These are phyloP conservation scores for Conringia planisiliqua DNA, from an alignment of 345 rosid genomes.

Conservation along the genomic window DNA sequence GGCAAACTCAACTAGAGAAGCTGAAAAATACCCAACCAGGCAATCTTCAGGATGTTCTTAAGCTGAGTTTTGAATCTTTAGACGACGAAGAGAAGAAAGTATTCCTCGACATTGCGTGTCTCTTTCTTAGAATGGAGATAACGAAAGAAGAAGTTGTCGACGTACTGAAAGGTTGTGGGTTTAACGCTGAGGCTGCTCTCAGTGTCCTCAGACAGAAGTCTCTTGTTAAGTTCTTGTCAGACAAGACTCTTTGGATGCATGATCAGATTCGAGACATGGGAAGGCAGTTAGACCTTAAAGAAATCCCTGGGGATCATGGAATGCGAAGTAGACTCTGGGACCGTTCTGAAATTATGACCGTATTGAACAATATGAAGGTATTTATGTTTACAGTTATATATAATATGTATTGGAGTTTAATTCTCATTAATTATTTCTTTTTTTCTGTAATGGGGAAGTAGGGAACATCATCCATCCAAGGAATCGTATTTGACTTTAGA, in stretches of 20 bases:
- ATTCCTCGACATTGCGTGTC: constrained; percentile 73
- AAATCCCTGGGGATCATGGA: constrained; percentile 26
- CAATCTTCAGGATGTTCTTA: constrained; percentile 43
- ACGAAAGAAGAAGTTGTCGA: constrained; percentile 47
- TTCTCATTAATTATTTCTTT: not conserved
- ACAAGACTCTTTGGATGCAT: constrained; percentile 55
- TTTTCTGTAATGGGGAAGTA: constrained; percentile 14
- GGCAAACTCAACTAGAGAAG: constrained; percentile 53
- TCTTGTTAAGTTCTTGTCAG: constrained; percentile 42
- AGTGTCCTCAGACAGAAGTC: constrained; percentile 47
- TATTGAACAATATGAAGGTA: constrained; percentile 48
- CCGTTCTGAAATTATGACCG: constrained; percentile 40
- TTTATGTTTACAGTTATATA: not conserved
- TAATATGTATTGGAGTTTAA: not conserved
- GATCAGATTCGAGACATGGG: constrained; percentile 85
- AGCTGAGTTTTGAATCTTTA: constrained; percentile 53
- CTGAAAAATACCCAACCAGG: constrained; percentile 28
- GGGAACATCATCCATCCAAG: constrained; percentile 48
- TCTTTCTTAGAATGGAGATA: constrained; percentile 44
- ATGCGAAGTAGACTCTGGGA: constrained; percentile 67
- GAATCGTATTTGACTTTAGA: constrained; percentile 42
- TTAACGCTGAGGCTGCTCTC: constrained; percentile 45
- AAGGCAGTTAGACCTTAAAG: constrained; percentile 43
- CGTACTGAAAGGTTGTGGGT: constrained; percentile 57
- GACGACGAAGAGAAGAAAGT: constrained; percentile 41